Percentiles rank a stretch among this genome's conserved stretches.
Conservation (phyloP, 805 yeast species). For the Monosporozyma yasuniensis region DNA sequence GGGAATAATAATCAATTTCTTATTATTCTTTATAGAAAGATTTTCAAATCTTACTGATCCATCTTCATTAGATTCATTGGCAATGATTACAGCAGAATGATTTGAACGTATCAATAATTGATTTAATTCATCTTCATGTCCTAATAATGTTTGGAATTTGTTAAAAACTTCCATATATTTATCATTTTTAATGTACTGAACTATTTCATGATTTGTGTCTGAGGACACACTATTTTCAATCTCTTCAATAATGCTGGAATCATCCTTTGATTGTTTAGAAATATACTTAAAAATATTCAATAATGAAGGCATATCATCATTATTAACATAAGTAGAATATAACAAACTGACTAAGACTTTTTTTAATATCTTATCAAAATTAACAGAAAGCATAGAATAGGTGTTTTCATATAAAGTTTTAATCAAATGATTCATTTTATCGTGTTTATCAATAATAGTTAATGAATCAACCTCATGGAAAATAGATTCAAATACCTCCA, state of each 20-base stretch:
- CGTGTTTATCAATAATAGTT: background rate
- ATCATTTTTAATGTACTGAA: background rate
- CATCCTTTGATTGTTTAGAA: background rate
- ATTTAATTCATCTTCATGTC: background rate
- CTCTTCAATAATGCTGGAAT: background rate
- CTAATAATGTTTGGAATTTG: background rate
- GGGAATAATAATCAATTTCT: constrained; percentile 40
- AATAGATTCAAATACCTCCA: constrained; percentile 30
- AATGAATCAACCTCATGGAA: constrained; percentile 6
- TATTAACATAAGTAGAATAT: constrained; percentile 17
- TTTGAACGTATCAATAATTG: background rate
- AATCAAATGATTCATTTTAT: constrained; percentile 30
- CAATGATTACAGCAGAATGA: constrained; percentile 35
- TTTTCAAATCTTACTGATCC: constrained; percentile 46
- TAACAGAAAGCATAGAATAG: constrained; percentile 38
- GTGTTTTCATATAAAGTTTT: constrained; percentile 37
- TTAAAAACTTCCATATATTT: background rate
- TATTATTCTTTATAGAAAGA: constrained; percentile 30
- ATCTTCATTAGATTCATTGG: constrained; percentile 57
- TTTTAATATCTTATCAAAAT: constrained; percentile 39
- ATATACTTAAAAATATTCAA: background rate
- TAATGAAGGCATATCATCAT: background rate
- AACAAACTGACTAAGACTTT: constrained; percentile 37
- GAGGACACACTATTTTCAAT: background rate
- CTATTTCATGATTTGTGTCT: background rate